phyloP scores from a whole-genome alignment of 2,329 filamentous ascomycete genomes.

The Talaromyces sp. region DNA sequence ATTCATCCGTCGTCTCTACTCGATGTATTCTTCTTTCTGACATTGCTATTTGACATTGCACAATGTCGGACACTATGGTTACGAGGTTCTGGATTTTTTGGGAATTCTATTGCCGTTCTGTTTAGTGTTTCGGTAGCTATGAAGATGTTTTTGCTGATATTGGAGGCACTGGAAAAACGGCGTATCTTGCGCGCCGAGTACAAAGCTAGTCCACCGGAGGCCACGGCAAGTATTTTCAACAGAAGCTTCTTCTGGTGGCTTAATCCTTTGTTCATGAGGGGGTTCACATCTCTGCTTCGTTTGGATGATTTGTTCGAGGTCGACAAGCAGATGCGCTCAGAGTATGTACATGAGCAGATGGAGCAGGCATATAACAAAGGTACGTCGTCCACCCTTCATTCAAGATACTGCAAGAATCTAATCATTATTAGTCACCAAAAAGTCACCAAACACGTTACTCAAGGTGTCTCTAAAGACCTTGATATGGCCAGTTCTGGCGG shows the following conservation, averaged over 20 bases:
- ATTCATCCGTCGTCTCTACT: constrained; percentile 29
- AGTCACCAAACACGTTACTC: constrained; percentile 29
- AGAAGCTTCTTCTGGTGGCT: constrained; percentile 50
- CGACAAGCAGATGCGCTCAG: constrained; percentile 45
- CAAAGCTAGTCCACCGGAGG: constrained; percentile 42
- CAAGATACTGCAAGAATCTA: constrained; percentile 10
- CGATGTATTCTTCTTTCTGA: constrained; percentile 41
- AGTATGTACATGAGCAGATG: constrained; percentile 38
- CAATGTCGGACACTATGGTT: constrained; percentile 41
- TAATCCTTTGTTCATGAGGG: constrained; percentile 44
- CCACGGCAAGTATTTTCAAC: constrained; percentile 45
- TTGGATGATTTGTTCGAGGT: constrained; percentile 43
- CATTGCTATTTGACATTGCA: constrained; percentile 41
- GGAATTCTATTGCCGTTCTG: constrained; percentile 36
- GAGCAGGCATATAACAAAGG: constrained; percentile 40
- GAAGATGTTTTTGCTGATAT: constrained; percentile 37
- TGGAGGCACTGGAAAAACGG: constrained; percentile 44
- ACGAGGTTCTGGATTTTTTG: constrained; percentile 19
- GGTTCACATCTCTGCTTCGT: constrained; percentile 40
- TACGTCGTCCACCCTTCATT: constrained; percentile 18
- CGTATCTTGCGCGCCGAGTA: constrained; percentile 45
- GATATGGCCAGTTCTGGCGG: constrained; percentile 34
- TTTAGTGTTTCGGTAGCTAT: constrained; percentile 36
- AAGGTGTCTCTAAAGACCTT: constrained; percentile 29
- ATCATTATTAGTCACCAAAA: constrained; percentile 24